These are phyloP conservation scores for Hibiscus trionum DNA, from an alignment of 345 rosid genomes.

Conservation along the genomic window DNA sequence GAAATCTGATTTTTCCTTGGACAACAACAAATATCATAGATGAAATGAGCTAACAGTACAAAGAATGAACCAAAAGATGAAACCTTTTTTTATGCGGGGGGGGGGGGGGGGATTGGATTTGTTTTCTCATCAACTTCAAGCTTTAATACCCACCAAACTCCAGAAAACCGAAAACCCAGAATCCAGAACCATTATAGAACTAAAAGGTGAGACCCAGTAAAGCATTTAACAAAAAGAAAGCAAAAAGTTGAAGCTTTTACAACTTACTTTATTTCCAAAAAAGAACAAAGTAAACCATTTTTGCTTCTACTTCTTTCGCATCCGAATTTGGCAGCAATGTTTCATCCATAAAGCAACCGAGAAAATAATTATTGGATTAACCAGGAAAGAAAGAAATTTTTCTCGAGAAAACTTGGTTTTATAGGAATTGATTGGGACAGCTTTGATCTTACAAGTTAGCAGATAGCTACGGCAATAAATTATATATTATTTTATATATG, in stretches of 20 bases:
- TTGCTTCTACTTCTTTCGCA: not conserved
- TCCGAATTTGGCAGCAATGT: not conserved
- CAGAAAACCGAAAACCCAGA: not conserved
- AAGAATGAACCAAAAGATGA: not conserved
- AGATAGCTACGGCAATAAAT: not conserved
- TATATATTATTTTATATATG: not conserved
- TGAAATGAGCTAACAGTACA: not conserved
- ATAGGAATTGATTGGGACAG: not conserved
- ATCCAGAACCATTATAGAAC: not conserved
- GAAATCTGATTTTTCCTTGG: not conserved
- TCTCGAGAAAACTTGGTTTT: not conserved
- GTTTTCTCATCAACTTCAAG: not conserved
- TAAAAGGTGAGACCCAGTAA: not conserved
- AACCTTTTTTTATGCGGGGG: not conserved
- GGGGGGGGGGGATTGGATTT: not conserved
- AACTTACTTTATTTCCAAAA: slow-evolving; percentile 21
- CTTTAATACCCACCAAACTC: not conserved
- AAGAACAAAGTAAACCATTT: not conserved
- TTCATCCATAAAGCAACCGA: not conserved
- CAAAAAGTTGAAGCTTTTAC: not conserved
- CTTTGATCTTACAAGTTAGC: not conserved
- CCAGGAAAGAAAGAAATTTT: not conserved
- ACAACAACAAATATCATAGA: not conserved
- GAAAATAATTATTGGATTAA: not conserved
- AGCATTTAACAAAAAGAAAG: not conserved